phyloP scores from a whole-genome alignment of 2,329 filamentous ascomycete genomes.

The Pestalotiopsis sp. region DNA sequence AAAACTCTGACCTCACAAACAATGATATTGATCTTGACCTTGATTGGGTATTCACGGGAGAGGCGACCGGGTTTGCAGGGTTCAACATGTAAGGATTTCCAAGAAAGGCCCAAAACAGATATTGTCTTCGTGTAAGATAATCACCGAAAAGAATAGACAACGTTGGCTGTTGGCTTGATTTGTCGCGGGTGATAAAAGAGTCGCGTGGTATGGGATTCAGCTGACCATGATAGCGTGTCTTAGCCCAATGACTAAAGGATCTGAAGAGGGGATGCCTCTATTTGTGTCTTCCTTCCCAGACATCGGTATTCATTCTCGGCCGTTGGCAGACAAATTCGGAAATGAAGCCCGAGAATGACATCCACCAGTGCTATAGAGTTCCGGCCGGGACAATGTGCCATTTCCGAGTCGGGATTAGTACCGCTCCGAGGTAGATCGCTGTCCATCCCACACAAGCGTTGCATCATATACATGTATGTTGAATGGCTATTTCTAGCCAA shows the following conservation, averaged over 20 bases:
- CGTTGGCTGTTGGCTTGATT: background rate
- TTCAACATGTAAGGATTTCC: background rate
- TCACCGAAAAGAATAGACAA: background rate
- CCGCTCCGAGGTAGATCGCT: background rate
- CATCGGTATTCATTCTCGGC: background rate
- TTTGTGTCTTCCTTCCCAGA: background rate
- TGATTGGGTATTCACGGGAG: background rate
- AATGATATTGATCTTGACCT: background rate
- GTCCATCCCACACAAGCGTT: background rate
- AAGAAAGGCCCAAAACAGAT: background rate
- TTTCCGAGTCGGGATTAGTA: background rate
- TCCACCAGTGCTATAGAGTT: background rate
- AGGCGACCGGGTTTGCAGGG: background rate
- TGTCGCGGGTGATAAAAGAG: background rate
- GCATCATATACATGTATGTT: no score
- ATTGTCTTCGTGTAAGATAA: background rate
- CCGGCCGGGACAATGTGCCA: background rate
- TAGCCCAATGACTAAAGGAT: background rate
- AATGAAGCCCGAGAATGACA: background rate
- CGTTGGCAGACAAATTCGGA: background rate
- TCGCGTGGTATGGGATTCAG: background rate
- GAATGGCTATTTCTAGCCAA: no score
- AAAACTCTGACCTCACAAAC: background rate
- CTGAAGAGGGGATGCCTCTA: background rate
- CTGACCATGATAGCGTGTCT: background rate